Evolutionary conservation across 2,329 filamentous ascomycete genomes (phyloP).

Genomic region (Penicillium occitanis): DNA sequence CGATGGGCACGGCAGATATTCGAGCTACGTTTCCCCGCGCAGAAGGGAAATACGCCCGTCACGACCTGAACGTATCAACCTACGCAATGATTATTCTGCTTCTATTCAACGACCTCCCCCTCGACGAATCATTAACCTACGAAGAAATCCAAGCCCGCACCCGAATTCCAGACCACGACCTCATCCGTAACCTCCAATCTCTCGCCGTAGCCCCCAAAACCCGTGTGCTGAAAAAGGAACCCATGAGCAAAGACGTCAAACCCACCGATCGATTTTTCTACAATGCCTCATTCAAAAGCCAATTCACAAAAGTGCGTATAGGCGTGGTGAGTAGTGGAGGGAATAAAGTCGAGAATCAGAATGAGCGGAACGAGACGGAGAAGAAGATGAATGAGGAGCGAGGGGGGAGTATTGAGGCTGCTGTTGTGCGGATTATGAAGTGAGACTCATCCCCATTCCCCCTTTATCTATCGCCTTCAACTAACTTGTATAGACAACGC

Average conservation of each 20-base stretch:
- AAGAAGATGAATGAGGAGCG: constrained; percentile 53
- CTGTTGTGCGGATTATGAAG: constrained; percentile 57
- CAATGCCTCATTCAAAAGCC: constrained; percentile 78
- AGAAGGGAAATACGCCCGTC: constrained; percentile 70
- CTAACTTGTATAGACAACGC: constrained; percentile 42
- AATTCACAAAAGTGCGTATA: constrained; percentile 83
- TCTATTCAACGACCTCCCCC: constrained; percentile 77
- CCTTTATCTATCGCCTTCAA: neutral
- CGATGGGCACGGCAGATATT: constrained; percentile 82
- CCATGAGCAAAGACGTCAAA: constrained; percentile 74
- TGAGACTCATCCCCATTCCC: constrained; percentile 28
- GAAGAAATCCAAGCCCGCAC: constrained; percentile 83
- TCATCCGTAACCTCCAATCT: constrained; percentile 76
- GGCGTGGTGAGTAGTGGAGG: constrained; percentile 73
- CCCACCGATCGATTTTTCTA: constrained; percentile 75
- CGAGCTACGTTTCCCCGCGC: constrained; percentile 73
- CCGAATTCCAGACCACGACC: constrained; percentile 71
- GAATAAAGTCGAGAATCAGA: constrained; percentile 78
- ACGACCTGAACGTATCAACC: constrained; percentile 89
- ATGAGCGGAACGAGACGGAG: constrained; percentile 55
- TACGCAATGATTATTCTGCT: constrained; percentile 88
- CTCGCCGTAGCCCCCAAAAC: constrained; percentile 82
- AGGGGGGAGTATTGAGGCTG: constrained; percentile 52
- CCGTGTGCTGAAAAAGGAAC: constrained; percentile 75
- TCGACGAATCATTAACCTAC: constrained; percentile 54